Conservation (phyloP, 352 stramenopile genomes). For the Globisporangium paroecandrum region DNA sequence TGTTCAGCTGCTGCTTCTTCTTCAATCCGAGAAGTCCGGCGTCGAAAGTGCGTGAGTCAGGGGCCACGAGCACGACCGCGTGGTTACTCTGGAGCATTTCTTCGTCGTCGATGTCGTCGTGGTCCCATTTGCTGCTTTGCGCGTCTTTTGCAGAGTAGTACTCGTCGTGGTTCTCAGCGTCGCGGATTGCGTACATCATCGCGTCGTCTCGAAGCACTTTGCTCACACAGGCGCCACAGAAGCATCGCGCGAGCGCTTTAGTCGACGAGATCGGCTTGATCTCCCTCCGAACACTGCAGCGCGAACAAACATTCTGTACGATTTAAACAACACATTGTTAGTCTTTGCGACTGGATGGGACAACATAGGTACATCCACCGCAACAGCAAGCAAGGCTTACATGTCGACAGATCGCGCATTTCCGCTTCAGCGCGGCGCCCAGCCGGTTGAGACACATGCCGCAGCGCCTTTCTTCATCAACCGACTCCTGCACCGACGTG, state of each 20-base stretch:
- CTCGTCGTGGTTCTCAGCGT: conserved; percentile 19
- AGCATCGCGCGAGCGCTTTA: conserved; percentile 35
- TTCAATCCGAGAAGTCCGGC: conserved; percentile 12
- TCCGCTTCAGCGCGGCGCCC: conserved; percentile 24
- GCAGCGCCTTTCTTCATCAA: conserved; percentile 37
- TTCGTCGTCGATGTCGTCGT: conserved; percentile 41
- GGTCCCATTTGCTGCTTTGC: conserved; percentile 26
- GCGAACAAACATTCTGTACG: conserved; percentile 24
- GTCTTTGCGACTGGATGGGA: not conserved
- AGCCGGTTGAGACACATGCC: conserved; percentile 46
- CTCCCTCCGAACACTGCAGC: conserved; percentile 50
- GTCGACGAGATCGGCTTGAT: conserved; percentile 27
- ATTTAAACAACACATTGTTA: not conserved
- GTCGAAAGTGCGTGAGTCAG: conserved; percentile 21
- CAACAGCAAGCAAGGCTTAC: conserved; percentile 15
- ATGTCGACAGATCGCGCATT: conserved; percentile 46
- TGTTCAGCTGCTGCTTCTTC: conserved; percentile 14
- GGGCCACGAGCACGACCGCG: conserved; percentile 26
- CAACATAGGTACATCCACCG: not conserved
- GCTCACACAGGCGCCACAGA: conserved; percentile 54
- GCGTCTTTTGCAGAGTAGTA: not conserved
- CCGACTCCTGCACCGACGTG: conserved; percentile 29
- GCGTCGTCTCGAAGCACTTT: conserved; percentile 54
- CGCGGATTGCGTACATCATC: conserved; percentile 38
- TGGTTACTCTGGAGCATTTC: conserved; percentile 23